Evolutionary conservation across 1,139 yeast genomes (phyloP).

Genomic region (Lodderomyces jiufengensis): DNA sequence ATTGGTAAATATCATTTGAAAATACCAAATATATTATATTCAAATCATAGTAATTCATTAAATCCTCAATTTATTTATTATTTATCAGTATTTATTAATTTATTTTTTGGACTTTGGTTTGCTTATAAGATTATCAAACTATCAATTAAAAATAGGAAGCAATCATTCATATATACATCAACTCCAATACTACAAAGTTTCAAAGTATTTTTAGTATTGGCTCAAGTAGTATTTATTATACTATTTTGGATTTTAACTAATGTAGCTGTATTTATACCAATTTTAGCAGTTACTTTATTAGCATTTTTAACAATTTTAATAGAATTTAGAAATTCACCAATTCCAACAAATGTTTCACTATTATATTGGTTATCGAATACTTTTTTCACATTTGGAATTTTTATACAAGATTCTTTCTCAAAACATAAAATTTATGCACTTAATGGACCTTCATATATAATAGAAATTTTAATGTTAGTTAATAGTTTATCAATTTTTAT

Average conservation of each 20-base stretch:
- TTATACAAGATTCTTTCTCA: conserved; percentile 30
- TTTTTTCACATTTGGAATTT: conserved; percentile 17
- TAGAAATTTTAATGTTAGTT: conserved; percentile 19
- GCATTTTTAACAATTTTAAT: conserved; percentile 30
- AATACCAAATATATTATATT: conserved; percentile 14
- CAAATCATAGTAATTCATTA: conserved; percentile 20
- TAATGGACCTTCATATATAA: conserved; percentile 14
- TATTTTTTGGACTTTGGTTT: conserved; percentile 14
- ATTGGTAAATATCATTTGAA: not conserved
- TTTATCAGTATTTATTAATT: conserved; percentile 13
- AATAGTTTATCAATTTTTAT: conserved; percentile 33
- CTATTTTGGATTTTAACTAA: conserved; percentile 7
- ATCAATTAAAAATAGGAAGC: conserved; percentile 3
- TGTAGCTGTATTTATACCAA: conserved; percentile 9
- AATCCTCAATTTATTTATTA: conserved; percentile 34
- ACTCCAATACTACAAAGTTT: conserved; percentile 12
- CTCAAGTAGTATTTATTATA: conserved; percentile 7
- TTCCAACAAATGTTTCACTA: conserved; percentile 27
- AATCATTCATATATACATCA: conserved; percentile 6
- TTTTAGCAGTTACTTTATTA: conserved; percentile 15
- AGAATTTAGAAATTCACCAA: conserved; percentile 30
- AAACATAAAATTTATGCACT: conserved; percentile 25
- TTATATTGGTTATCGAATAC: conserved; percentile 28
- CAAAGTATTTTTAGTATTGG: conserved; percentile 8
- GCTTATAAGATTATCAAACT: conserved; percentile 17